Base-by-base conservation (phyloP, 1,284 basidiomycete genomes). In the Cystobasidiaceae sp. region DNA sequence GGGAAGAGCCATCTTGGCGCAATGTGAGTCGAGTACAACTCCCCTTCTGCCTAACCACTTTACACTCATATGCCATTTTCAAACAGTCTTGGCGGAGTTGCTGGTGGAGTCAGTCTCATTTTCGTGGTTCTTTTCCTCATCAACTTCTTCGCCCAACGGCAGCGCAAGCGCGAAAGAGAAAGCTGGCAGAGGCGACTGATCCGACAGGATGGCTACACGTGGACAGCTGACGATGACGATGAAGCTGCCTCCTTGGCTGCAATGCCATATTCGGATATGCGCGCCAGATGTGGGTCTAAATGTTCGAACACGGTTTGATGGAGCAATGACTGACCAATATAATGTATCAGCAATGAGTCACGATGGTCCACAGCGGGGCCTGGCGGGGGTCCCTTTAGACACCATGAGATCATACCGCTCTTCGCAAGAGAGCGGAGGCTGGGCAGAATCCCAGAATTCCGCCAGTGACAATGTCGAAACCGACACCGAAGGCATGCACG, bases 401-500 rank as follows among this genome's bases (percentile, higher is more conserved):
- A n/a, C n/a, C n/a, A n/a, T n/a, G n/a, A n/a, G n/a, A n/a, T n/a
- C n/a, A n/a, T n/a, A n/a, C n/a, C n/a, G n/a, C n/a, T n/a, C n/a
- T 21, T 60, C 58, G 19, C 27, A 27, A 25, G 46, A 49, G 2
- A 60, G 46, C 46, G 28, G 46, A 13, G 50, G 32, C 28, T 28
- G 33, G 33, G 37, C 50, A 25, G 19, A 15, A 21, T 60, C 58
- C 2, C 37, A 23, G 19, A 27, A 50, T 7, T 41, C 33, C 9
- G 60, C 60, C 7, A 62, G 60, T 19, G 60, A 62, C 28, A 48
- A 62, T 23, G 60, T 62, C 27, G 60, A 62, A 39, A 44, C 27
- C 28, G 60, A 51, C 25, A 62, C 60, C 19, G 60, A 62, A 41
- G 49, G 50, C 15, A 62, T 62, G 60, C 60, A 62, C 32, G 60